These are phyloP conservation scores for Cytospora paraplurivora DNA, from an alignment of 2,329 filamentous ascomycete genomes.

Conservation along the genomic window DNA sequence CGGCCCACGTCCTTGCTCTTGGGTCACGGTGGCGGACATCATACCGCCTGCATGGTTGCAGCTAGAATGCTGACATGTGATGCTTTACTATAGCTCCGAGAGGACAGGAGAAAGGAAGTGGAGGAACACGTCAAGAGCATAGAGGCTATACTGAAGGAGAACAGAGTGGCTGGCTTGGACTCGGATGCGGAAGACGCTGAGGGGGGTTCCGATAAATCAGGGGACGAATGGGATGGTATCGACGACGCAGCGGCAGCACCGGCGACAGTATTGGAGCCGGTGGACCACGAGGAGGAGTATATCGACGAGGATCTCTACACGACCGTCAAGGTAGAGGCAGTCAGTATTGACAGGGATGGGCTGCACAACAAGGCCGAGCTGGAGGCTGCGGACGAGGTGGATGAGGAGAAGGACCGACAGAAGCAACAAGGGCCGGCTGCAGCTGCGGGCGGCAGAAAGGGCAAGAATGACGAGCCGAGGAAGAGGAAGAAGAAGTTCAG, in stretches of 20 bases:
- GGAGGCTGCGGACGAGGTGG: slow-evolving; percentile 40
- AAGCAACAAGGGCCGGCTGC: slow-evolving; percentile 35
- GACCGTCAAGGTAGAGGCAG: slow-evolving; percentile 89
- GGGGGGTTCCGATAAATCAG: slow-evolving; percentile 45
- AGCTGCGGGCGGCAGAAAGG: slow-evolving; percentile 50
- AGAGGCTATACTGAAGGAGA: slow-evolving; percentile 67
- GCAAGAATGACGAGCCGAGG: slow-evolving; percentile 58
- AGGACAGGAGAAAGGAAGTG: slow-evolving; percentile 79
- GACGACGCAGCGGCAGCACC: slow-evolving; percentile 50
- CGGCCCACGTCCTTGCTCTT: not conserved
- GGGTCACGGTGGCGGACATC: slow-evolving; percentile 9
- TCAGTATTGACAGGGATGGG: slow-evolving; percentile 76
- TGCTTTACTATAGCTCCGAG: slow-evolving; percentile 64
- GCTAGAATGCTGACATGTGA: slow-evolving; percentile 17
- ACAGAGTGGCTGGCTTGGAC: slow-evolving; percentile 51
- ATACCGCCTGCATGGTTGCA: too few relatives aligned
- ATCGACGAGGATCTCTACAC: slow-evolving; percentile 96
- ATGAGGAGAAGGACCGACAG: slow-evolving; percentile 38
- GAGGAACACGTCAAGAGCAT: slow-evolving; percentile 80
- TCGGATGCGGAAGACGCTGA: slow-evolving; percentile 43
- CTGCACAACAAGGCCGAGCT: slow-evolving; percentile 58
- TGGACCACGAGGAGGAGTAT: slow-evolving; percentile 90
- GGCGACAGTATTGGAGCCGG: slow-evolving; percentile 42
- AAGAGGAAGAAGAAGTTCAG: slow-evolving; percentile 90
- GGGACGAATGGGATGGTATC: slow-evolving; percentile 68